Evolutionary conservation across 2,329 filamentous ascomycete genomes (phyloP).

Genomic region (Fusarium cicatricum): DNA sequence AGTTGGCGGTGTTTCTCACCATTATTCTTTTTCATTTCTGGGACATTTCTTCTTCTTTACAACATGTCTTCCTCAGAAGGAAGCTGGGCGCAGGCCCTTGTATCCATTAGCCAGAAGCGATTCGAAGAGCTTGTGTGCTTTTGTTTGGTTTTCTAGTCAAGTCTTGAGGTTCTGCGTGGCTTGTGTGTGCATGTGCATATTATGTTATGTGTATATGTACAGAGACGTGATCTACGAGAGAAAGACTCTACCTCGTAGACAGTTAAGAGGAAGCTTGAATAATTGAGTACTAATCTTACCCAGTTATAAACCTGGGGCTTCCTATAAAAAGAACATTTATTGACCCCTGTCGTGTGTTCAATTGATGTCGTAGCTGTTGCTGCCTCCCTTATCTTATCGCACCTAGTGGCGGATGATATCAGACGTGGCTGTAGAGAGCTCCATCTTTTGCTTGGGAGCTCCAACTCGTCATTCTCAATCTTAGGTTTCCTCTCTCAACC

Average conservation of each 20-base stretch:
- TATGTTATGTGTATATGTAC: no score
- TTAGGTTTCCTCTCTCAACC: neutral
- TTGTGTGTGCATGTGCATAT: neutral
- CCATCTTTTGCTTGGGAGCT: slow-evolving; percentile 19
- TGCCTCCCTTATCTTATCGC: slow-evolving; percentile 43
- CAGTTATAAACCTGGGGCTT: no score
- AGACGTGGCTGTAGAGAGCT: slow-evolving; percentile 30
- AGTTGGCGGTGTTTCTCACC: slow-evolving; percentile 36
- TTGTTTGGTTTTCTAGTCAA: neutral
- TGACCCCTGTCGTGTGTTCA: neutral
- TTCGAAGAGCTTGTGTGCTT: slow-evolving; percentile 16
- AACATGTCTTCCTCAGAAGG: slow-evolving; percentile 30
- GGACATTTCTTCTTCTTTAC: slow-evolving; percentile 19
- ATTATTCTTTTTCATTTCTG: slow-evolving; percentile 4
- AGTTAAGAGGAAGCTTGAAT: no score
- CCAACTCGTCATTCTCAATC: slow-evolving; percentile 10
- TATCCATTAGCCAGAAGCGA: slow-evolving; percentile 20
- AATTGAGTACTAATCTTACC: no score
- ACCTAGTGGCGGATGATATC: slow-evolving; percentile 36
- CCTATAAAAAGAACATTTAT: neutral
- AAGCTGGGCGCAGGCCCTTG: slow-evolving; percentile 36
- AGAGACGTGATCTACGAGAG: no score
- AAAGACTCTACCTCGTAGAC: no score
- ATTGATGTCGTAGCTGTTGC: slow-evolving; percentile 33
- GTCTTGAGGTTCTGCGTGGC: neutral